phyloP scores from a whole-genome alignment of 1,284 basidiomycete genomes.

The Hymenochaete sp. region DNA sequence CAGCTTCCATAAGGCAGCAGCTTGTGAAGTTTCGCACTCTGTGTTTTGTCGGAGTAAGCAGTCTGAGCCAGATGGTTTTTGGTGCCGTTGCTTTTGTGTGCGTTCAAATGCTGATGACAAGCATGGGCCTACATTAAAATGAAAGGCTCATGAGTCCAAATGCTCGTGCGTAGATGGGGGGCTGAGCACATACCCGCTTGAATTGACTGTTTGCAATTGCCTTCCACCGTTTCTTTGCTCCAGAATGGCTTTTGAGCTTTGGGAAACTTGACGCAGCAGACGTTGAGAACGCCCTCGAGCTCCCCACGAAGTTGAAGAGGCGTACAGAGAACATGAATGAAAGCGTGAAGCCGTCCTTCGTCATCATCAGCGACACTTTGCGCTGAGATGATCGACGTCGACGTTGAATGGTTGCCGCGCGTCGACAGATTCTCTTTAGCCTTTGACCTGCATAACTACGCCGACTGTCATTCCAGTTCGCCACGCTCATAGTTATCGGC shows the following conservation, averaged over 20 bases:
- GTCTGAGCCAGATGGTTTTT: slow-evolving; percentile 60
- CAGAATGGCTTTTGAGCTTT: slow-evolving; percentile 70
- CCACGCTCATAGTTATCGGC: no score
- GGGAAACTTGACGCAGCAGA: slow-evolving; percentile 39
- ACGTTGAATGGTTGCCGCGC: no score
- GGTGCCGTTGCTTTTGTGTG: slow-evolving; percentile 50
- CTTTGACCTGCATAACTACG: no score
- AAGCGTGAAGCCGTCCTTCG: no score
- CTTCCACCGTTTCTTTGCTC: slow-evolving; percentile 75
- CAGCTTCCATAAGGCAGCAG: slow-evolving; percentile 45
- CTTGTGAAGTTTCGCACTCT: slow-evolving; percentile 58
- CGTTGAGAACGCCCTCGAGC: slow-evolving; percentile 35
- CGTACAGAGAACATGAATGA: slow-evolving; percentile 9
- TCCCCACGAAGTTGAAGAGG: slow-evolving; percentile 1
- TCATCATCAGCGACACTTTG: no score
- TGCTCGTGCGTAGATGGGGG: not conserved
- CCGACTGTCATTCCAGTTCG: no score
- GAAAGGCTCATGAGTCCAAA: slow-evolving; percentile 1
- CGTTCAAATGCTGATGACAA: slow-evolving; percentile 63
- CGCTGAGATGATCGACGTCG: no score
- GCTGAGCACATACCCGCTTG: slow-evolving; percentile 54
- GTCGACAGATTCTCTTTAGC: no score
- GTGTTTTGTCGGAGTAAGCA: slow-evolving; percentile 53
- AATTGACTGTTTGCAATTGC: slow-evolving; percentile 61
- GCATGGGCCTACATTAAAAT: slow-evolving; percentile 46